phyloP scores from a whole-genome alignment of 2,329 filamentous ascomycete species.

The Diaporthe ilicicola region DNA sequence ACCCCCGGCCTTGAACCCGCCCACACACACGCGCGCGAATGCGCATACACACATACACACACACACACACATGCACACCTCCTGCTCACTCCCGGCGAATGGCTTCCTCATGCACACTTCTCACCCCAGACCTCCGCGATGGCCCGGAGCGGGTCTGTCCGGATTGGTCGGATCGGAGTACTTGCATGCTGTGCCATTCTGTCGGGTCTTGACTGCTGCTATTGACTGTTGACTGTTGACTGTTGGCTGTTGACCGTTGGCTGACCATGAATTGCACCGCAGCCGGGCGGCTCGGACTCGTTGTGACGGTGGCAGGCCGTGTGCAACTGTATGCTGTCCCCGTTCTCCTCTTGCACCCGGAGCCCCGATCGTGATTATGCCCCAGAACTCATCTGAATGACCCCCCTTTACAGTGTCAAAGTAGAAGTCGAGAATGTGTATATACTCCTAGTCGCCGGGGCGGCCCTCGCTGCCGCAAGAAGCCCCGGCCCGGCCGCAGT shows the following conservation, averaged over 20 bases:
- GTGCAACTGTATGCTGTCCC: slow-evolving; percentile 50
- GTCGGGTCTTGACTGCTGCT: not conserved
- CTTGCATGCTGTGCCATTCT: not conserved
- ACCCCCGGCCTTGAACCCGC: not conserved
- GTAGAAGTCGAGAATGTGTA: slow-evolving; percentile 50
- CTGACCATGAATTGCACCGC: slow-evolving; percentile 29
- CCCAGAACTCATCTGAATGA: not conserved
- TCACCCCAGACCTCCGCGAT: not conserved
- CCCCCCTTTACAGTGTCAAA: slow-evolving; percentile 45
- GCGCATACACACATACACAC: not conserved
- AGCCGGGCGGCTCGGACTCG: slow-evolving; percentile 56
- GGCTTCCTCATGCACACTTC: slow-evolving; percentile 27
- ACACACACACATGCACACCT: not conserved
- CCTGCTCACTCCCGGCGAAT: slow-evolving; percentile 1
- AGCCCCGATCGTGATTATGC: slow-evolving; percentile 25
- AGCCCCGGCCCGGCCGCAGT: slow-evolving; percentile 40
- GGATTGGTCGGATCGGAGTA: slow-evolving; percentile 7
- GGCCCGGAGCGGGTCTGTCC: not conserved
- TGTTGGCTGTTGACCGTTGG: not conserved
- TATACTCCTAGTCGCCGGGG: slow-evolving; percentile 54
- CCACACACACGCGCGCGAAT: too few relatives aligned
- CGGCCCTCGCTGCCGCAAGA: slow-evolving; percentile 53
- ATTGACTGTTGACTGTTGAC: not conserved
- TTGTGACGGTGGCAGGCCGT: slow-evolving; percentile 55
- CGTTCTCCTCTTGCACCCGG: not conserved